phyloP scores from a whole-genome alignment of 345 rosid genomes.

The Rhizophora mangle region DNA sequence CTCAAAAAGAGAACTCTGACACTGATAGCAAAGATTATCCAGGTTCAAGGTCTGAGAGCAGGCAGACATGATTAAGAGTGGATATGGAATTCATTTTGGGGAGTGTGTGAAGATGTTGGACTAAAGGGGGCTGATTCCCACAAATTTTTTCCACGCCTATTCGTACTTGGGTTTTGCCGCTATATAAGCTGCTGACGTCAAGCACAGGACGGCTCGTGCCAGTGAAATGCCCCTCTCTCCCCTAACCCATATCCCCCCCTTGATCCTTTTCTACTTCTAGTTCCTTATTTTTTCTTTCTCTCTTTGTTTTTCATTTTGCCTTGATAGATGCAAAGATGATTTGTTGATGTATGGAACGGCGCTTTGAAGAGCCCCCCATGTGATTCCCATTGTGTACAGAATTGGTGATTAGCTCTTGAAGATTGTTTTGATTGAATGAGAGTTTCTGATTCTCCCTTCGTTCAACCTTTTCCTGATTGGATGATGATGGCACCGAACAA shows the following conservation, averaged over 20 bases:
- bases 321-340: conserved; percentile 33
- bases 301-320: not conserved
- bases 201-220: conserved; percentile 18
- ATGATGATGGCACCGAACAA: no score
- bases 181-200: conserved; percentile 36
- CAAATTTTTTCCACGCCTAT: not conserved
- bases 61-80: conserved; percentile 20
- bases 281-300: not conserved
- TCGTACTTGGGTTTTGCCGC: conserved; percentile 23
- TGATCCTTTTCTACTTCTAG: not conserved
- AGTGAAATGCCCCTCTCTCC: no score
- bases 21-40: conserved; percentile 59
- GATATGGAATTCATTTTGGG: not conserved
- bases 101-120: not conserved
- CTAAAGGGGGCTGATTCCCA: conserved; percentile 9
- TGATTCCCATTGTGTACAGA: conserved; percentile 28
- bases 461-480: no score
- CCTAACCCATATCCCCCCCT: no score
- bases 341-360: conserved; percentile 35
- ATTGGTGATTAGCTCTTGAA: conserved; percentile 5
- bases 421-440: conserved; percentile 13
- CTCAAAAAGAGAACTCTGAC: conserved; percentile 69
- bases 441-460: not conserved
- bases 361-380: conserved; percentile 17
- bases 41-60: conserved; percentile 65